Percentiles rank a stretch among this genome's conserved stretches.
These are phyloP conservation scores for Rutstroemia sydowiana DNA, from an alignment of 2,329 filamentous ascomycete species.

Conservation along the genomic window DNA sequence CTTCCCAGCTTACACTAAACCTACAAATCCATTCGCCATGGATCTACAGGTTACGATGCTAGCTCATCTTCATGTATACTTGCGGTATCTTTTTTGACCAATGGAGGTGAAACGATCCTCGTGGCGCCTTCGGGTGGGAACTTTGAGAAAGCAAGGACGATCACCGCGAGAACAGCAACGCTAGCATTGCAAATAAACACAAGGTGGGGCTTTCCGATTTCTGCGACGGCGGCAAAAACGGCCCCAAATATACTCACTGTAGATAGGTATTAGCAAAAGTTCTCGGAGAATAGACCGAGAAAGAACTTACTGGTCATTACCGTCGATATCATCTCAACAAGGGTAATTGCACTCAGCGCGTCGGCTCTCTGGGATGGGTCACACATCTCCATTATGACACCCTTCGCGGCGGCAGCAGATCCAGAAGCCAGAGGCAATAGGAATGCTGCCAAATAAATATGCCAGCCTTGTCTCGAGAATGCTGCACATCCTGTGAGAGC, in stretches of 20 bases:
- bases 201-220: slow-evolving; percentile 49
- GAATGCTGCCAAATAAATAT: slow-evolving; percentile 59
- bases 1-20: no score
- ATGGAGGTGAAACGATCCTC: no score
- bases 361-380: slow-evolving; percentile 53
- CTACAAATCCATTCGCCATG: no score
- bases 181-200: slow-evolving; percentile 64
- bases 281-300: not conserved
- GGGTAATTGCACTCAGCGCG: slow-evolving; percentile 59
- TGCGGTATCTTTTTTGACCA: no score
- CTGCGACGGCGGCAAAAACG: slow-evolving; percentile 56
- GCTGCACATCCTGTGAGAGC: slow-evolving; percentile 54
- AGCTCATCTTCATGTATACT: no score
- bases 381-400: slow-evolving; percentile 67
- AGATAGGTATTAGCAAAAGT: not conserved
- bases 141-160: slow-evolving; percentile 37
- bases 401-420: slow-evolving; percentile 62
- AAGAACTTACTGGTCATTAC: slow-evolving; percentile 38
- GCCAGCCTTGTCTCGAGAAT: slow-evolving; percentile 56
- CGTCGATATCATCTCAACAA: slow-evolving; percentile 62
- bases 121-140: slow-evolving; percentile 32
- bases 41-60: no score
- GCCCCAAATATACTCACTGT: slow-evolving; percentile 59
- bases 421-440: slow-evolving; percentile 63
- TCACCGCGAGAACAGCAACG: slow-evolving; percentile 46